These are phyloP conservation scores for Verticillium alfalfae DNA, from an alignment of 2,329 filamentous ascomycete species.

Conservation along the genomic window DNA sequence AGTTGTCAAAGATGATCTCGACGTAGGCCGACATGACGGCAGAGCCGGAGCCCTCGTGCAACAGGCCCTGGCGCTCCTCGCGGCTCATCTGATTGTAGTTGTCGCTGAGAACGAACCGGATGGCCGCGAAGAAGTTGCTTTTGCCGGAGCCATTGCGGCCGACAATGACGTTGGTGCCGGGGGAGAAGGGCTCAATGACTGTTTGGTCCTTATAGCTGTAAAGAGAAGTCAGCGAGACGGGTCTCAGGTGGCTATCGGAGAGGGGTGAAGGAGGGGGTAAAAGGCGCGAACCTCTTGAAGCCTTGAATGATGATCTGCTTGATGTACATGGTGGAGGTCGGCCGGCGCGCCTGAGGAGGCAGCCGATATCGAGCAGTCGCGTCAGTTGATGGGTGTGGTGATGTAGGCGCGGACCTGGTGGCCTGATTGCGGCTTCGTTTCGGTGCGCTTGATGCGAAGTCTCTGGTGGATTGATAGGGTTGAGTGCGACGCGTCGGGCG, in stretches of 20 bases:
- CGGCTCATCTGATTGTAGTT: constrained; percentile 93
- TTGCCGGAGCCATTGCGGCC: constrained; percentile 99
- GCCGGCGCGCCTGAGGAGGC: constrained; percentile 9
- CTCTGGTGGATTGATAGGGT: constrained; percentile 1
- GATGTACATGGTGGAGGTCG: constrained; percentile 72
- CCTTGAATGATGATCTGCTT: constrained; percentile 99
- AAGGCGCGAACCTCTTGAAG: constrained; percentile 78
- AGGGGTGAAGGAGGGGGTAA: neutral
- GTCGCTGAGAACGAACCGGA: constrained; percentile 97
- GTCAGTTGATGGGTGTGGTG: neutral
- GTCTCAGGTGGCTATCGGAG: constrained; percentile 11
- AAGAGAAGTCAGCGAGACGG: constrained; percentile 9
- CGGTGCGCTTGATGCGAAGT: neutral
- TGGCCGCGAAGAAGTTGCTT: constrained; percentile 99
- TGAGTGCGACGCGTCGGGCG: constrained; percentile 10
- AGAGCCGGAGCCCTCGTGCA: constrained; percentile 97
- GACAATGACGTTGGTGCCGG: constrained; percentile 96
- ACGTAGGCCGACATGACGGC: constrained; percentile 99
- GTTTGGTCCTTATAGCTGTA: constrained; percentile 97
- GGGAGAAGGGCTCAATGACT: constrained; percentile 95
- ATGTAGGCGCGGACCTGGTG: neutral
- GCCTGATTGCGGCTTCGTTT: neutral
- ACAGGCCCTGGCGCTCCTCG: constrained; percentile 88
- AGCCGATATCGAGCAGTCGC: constrained; percentile 2
- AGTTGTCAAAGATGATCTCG: constrained; percentile 98